Evolutionary conservation across 495 filamentous ascomycete genomes (phyloP).

Genomic region (Pyronema omphalodes): DNA sequence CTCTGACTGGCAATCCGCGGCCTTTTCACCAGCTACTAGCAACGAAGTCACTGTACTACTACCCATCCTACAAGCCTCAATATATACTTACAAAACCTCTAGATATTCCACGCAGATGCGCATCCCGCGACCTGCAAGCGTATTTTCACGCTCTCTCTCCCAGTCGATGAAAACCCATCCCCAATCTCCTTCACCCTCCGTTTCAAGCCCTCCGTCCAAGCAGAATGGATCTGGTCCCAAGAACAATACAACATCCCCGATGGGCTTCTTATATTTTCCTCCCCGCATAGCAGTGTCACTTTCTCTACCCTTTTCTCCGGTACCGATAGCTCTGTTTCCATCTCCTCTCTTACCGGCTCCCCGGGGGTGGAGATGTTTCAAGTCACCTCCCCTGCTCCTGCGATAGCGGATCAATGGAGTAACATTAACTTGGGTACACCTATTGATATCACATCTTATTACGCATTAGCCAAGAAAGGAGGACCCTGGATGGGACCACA

Average conservation of each 20-base stretch:
- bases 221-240: constrained; percentile 19
- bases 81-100: neutral
- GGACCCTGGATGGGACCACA: constrained; percentile 72
- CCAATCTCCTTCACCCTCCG: constrained; percentile 19
- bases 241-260: constrained; percentile 13
- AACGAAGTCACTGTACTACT: neutral
- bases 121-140: neutral
- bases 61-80: constrained; percentile 2
- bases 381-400: constrained; percentile 10
- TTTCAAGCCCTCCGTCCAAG: constrained; percentile 3
- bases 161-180: neutral
- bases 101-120: neutral
- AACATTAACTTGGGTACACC: constrained; percentile 7
- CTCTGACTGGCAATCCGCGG: constrained; percentile 12
- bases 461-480: constrained; percentile 33
- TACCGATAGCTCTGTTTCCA: constrained; percentile 8
- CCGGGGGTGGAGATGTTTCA: constrained; percentile 14
- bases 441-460: constrained; percentile 12
- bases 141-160: constrained; percentile 12
- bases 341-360: constrained; percentile 6
- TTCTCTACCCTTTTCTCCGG: constrained; percentile 14
- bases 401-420: constrained; percentile 6
- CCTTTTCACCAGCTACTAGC: constrained; percentile 4
- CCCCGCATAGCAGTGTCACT: neutral
- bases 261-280: constrained; percentile 12